These are phyloP conservation scores for Miamiensis avidus DNA, from an alignment of 169 alveolate genomes.

Conservation along the genomic window DNA sequence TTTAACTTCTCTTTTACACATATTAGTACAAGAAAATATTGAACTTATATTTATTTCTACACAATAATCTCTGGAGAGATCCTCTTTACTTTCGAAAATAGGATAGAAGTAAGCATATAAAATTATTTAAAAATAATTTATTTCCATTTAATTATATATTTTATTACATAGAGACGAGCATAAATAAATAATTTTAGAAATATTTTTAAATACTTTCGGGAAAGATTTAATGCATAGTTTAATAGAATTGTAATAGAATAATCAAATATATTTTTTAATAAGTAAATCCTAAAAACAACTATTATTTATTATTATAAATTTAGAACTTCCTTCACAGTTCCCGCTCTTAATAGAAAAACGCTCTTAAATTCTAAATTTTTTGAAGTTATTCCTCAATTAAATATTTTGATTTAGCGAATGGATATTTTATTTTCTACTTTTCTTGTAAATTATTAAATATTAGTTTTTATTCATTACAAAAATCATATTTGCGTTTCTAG, in stretches of 20 bases:
- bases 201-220: background rate
- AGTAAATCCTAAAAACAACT: background rate
- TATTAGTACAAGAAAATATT: conserved; percentile 6
- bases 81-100: background rate
- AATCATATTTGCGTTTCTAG: background rate
- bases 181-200: background rate
- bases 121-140: background rate
- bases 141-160: background rate
- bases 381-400: conserved; percentile 25
- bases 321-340: conserved; percentile 6
- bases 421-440: background rate
- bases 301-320: background rate
- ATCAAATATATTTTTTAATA: too few relatives aligned
- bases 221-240: conserved; percentile 1
- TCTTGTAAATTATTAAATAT: background rate
- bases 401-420: conserved; percentile 13
- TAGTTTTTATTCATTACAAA: background rate
- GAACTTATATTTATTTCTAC: conserved; percentile 4
- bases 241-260: conserved; percentile 15
- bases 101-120: background rate
- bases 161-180: background rate
- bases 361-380: conserved; percentile 13
- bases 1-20: background rate
- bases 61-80: conserved; percentile 1
- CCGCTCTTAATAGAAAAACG: conserved; percentile 8